phyloP scores from a whole-genome alignment of 176 grass and related monocot genomes.

The Musa beccarii region DNA sequence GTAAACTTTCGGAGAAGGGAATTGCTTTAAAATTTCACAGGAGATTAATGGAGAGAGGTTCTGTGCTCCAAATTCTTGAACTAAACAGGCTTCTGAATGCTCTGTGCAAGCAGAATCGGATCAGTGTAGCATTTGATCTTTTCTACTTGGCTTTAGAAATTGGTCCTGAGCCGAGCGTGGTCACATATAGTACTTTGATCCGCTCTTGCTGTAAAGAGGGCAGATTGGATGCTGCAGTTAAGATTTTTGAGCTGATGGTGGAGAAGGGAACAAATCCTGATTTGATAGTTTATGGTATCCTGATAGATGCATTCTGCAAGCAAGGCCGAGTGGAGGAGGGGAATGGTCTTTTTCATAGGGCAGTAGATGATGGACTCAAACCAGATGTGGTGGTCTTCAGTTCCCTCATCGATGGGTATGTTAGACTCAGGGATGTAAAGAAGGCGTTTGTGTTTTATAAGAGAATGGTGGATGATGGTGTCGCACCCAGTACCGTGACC shows the following conservation, averaged over 20 bases:
- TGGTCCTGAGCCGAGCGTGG: constrained; percentile 3
- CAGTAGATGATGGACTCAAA: background rate
- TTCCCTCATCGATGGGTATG: background rate
- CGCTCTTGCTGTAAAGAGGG: constrained; percentile 4
- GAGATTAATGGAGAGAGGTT: background rate
- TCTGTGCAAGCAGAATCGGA: constrained; percentile 5
- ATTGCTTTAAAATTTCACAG: background rate
- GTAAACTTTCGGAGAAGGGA: background rate
- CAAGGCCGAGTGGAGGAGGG: constrained; percentile 11
- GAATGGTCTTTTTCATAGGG: background rate
- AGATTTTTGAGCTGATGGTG: constrained; percentile 11
- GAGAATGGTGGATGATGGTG: constrained; percentile 15
- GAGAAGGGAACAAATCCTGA: constrained; percentile 9
- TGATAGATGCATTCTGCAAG: constrained; percentile 20
- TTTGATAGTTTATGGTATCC: constrained; percentile 15
- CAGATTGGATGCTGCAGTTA: constrained; percentile 2
- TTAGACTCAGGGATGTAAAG: background rate
- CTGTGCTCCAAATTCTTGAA: background rate
- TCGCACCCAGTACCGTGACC: background rate
- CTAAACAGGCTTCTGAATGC: background rate
- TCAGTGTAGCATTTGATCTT: background rate
- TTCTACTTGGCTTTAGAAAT: constrained; percentile 9
- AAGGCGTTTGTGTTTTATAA: constrained; percentile 8
- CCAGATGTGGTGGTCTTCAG: background rate
- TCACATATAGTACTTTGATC: constrained; percentile 18